phyloP scores from a whole-genome alignment of 2,329 filamentous ascomycete genomes.

The Aureobasidium pullulans region DNA sequence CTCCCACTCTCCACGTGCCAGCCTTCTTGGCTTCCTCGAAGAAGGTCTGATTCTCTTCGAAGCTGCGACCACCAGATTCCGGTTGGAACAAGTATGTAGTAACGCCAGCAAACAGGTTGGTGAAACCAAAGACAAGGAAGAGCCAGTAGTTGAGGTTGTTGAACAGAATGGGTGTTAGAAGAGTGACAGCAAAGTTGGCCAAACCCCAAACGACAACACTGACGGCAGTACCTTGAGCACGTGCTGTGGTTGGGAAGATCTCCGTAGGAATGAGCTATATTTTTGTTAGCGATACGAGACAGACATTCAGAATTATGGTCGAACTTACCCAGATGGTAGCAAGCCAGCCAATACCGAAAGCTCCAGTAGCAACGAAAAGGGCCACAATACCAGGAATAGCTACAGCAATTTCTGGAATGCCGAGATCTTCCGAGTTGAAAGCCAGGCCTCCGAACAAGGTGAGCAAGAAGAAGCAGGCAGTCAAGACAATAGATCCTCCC shows the following conservation, averaged over 20 bases:
- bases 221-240: constrained; percentile 49
- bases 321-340: constrained; percentile 44
- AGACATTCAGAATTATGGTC: neutral
- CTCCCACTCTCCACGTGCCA: constrained; percentile 47
- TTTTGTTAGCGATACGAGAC: neutral
- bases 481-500: constrained; percentile 44
- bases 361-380: constrained; percentile 51
- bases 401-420: constrained; percentile 35
- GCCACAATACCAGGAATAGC: constrained; percentile 46
- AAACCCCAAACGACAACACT: constrained; percentile 51
- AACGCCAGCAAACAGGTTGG: constrained; percentile 47
- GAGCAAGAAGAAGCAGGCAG: constrained; percentile 44
- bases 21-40: constrained; percentile 46
- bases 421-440: constrained; percentile 30
- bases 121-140: constrained; percentile 49
- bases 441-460: constrained; percentile 45
- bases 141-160: constrained; percentile 54
- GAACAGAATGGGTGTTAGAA: constrained; percentile 52
- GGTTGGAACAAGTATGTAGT: constrained; percentile 49
- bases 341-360: constrained; percentile 55
- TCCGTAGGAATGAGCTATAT: constrained; percentile 47
- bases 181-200: constrained; percentile 51
- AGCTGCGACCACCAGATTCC: constrained; percentile 51
- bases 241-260: constrained; percentile 48
- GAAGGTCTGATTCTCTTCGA: constrained; percentile 55